phyloP scores from a whole-genome alignment of 805 yeast genomes.

The Candida hungchunana region DNA sequence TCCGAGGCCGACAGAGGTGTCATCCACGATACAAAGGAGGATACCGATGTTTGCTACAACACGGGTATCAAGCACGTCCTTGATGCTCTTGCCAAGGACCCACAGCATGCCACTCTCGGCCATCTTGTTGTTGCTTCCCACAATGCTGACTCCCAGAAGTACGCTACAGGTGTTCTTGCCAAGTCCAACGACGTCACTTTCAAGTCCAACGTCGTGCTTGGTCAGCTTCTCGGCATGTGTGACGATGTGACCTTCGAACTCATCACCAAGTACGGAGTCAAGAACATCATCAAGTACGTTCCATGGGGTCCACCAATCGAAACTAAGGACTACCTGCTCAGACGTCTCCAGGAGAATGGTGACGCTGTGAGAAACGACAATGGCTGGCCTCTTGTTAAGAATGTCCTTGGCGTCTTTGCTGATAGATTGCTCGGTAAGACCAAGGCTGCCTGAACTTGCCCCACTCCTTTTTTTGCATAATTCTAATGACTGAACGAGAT shows the following conservation, averaged over 20 bases:
- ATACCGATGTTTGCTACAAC: slow-evolving; percentile 77
- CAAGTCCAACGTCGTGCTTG: slow-evolving; percentile 69
- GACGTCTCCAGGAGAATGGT: slow-evolving; percentile 94
- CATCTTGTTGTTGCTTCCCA: slow-evolving; percentile 91
- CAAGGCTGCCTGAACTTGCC: neutral
- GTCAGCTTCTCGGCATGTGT: slow-evolving; percentile 94
- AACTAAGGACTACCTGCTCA: slow-evolving; percentile 81
- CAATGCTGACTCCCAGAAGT: slow-evolving; percentile 70
- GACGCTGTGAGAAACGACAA: slow-evolving; percentile 86
- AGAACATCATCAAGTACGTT: slow-evolving; percentile 85
- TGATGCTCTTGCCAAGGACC: slow-evolving; percentile 39
- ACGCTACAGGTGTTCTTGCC: slow-evolving; percentile 57
- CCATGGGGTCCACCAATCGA: slow-evolving; percentile 98
- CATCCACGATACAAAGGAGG: slow-evolving; percentile 71
- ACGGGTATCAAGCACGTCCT: slow-evolving; percentile 61
- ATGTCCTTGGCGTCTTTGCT: slow-evolving; percentile 37
- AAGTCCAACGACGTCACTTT: slow-evolving; percentile 26
- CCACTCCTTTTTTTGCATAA: neutral
- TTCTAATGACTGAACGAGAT: no score
- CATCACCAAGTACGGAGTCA: slow-evolving; percentile 56
- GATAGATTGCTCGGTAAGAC: slow-evolving; percentile 25
- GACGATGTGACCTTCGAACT: slow-evolving; percentile 81
- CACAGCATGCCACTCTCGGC: slow-evolving; percentile 50
- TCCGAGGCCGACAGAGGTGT: slow-evolving; percentile 74
- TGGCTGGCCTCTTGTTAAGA: slow-evolving; percentile 69